A percentile compares a stretch with the other conserved stretches of the same genome.
Conservation (phyloP, 495 filamentous ascomycete genomes). For the Astrothelium macrocarpum region DNA sequence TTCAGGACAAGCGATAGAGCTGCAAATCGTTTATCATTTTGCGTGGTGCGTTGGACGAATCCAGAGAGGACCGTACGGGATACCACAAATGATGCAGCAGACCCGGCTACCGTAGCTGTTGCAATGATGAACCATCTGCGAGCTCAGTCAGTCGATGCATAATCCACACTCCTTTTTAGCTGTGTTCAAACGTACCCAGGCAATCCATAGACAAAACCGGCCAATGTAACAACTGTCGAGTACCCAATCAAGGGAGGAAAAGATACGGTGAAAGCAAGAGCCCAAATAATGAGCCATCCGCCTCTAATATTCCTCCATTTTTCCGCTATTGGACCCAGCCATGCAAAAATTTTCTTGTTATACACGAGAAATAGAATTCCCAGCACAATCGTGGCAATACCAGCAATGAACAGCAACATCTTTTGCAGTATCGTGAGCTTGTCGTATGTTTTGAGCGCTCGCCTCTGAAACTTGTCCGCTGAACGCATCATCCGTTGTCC, state of each 20-base stretch:
- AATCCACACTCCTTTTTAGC: neutral
- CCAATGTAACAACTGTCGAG: conserved; percentile 71
- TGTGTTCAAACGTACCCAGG: conserved; percentile 47
- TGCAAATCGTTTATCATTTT: conserved; percentile 67
- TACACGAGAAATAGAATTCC: conserved; percentile 62
- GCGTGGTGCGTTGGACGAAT: conserved; percentile 72
- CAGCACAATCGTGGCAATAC: conserved; percentile 41
- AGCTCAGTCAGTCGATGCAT: conserved; percentile 10
- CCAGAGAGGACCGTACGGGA: conserved; percentile 65
- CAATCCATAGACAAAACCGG: conserved; percentile 91
- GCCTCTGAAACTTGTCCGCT: conserved; percentile 35
- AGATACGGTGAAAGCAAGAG: conserved; percentile 62
- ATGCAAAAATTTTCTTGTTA: conserved; percentile 65
- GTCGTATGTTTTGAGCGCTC: conserved; percentile 34
- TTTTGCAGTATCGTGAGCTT: conserved; percentile 53
- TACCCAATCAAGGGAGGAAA: conserved; percentile 93
- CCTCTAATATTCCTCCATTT: conserved; percentile 58
- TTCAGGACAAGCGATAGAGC: conserved; percentile 58
- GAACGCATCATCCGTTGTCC: conserved; percentile 39
- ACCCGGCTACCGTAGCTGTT: conserved; percentile 66
- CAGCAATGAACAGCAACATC: conserved; percentile 44
- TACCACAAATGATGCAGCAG: conserved; percentile 65
- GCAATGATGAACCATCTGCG: conserved; percentile 72
- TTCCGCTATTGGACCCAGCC: conserved; percentile 57
- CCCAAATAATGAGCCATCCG: conserved; percentile 75